phyloP scores from a whole-genome alignment of 345 rosid genomes.

The Bretschneidera sinensis region DNA sequence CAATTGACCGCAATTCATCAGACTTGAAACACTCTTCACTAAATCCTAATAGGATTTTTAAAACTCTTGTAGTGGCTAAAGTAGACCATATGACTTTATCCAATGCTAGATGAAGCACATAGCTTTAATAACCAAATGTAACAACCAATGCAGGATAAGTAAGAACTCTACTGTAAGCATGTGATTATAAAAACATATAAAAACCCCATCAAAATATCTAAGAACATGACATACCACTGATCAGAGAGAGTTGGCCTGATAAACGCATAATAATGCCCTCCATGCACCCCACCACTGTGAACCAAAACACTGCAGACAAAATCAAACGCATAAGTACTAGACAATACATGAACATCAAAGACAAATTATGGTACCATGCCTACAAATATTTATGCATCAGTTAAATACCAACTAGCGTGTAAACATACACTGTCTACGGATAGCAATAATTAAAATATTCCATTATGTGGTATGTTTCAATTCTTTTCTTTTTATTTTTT shows the following conservation, averaged over 20 bases:
- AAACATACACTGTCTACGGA: background rate
- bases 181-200: background rate
- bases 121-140: too few species aligned
- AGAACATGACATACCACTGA: constrained; percentile 59
- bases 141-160: background rate
- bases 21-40: background rate
- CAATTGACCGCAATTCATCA: background rate
- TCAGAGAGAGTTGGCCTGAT: constrained; percentile 93
- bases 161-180: background rate
- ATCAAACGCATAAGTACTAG: constrained; percentile 29
- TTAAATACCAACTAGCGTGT: too few species aligned
- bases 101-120: background rate
- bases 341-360: background rate
- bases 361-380: background rate
- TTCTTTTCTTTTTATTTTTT: too few species aligned
- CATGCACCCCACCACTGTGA: constrained; percentile 97
- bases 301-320: constrained; percentile 79
- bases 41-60: background rate
- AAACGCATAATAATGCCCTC: constrained; percentile 97
- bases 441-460: background rate
- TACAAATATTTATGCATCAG: background rate
- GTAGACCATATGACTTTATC: background rate
- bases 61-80: too few species aligned
- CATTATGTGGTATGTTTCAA: background rate
- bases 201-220: background rate